Conservation (phyloP, 2,329 filamentous ascomycete genomes). For the Tolypocladium capitatum region DNA sequence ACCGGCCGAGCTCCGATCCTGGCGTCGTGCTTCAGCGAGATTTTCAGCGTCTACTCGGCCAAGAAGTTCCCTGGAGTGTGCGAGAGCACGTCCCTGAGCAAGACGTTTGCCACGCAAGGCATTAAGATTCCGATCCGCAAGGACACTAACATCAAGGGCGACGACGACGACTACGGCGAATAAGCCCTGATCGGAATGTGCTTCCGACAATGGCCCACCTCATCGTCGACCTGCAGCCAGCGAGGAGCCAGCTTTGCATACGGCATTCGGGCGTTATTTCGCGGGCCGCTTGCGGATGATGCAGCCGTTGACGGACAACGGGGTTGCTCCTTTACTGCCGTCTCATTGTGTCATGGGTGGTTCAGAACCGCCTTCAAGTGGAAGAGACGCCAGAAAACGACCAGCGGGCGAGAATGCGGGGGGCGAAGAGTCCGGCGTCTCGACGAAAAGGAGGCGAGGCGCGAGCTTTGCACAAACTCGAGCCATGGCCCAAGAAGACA, state of each 20-base stretch:
- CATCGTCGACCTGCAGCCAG: not conserved
- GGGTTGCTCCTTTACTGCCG: not conserved
- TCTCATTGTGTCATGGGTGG: not conserved
- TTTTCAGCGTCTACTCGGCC: slow-evolving; percentile 87
- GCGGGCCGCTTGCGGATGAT: not conserved
- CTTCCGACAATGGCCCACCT: not conserved
- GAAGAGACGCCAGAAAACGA: not conserved
- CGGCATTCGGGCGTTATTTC: not conserved
- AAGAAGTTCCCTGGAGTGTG: slow-evolving; percentile 98
- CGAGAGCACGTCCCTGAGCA: slow-evolving; percentile 82
- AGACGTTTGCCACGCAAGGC: slow-evolving; percentile 82
- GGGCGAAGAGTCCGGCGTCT: not conserved
- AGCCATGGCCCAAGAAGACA: not conserved
- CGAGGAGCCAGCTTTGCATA: not conserved
- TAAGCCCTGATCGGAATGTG: slow-evolving; percentile 3
- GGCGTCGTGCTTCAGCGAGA: slow-evolving; percentile 72
- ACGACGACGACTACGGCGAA: slow-evolving; percentile 35
- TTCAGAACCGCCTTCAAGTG: not conserved
- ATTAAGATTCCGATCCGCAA: slow-evolving; percentile 96
- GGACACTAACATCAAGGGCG: slow-evolving; percentile 49
- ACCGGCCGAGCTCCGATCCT: slow-evolving; percentile 68
- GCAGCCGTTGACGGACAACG: not conserved
- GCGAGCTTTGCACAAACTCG: not conserved
- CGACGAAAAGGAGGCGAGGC: not conserved
- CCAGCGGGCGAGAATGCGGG: not conserved